Conservation (phyloP, 2,329 filamentous ascomycete species). For the Apiospora pterosperma region DNA sequence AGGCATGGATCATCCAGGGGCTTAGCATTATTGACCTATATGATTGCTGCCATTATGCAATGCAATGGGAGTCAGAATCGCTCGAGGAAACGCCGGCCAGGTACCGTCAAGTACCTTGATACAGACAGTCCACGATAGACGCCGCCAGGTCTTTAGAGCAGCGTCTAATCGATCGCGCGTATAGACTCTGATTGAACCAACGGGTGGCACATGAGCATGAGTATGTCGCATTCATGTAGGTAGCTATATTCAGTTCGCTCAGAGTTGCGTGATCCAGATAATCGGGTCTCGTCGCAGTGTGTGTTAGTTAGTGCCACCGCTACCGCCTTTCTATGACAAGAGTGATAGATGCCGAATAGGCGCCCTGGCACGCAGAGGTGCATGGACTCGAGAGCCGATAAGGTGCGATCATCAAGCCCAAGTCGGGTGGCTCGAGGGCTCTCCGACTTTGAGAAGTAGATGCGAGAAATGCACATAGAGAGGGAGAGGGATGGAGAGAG, state of each 20-base stretch:
- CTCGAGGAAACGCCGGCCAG: neutral
- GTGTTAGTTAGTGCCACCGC: neutral
- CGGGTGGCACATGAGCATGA: neutral
- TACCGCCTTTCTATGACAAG: neutral
- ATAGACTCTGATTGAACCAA: constrained; percentile 1
- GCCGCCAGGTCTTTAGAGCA: neutral
- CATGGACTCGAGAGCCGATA: neutral
- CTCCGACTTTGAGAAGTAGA: neutral
- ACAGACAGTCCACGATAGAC: neutral
- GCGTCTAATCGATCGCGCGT: constrained; percentile 1
- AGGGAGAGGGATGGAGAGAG: too few species aligned
- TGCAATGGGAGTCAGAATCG: neutral
- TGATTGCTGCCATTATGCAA: neutral
- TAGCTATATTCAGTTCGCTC: neutral
- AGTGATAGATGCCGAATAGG: neutral
- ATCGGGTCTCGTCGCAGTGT: neutral
- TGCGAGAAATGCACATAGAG: neutral
- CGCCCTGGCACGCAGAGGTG: neutral
- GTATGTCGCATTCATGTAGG: neutral
- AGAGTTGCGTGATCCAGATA: neutral
- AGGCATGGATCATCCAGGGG: neutral
- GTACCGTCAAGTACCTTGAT: neutral
- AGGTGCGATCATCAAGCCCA: neutral
- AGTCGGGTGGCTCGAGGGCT: neutral
- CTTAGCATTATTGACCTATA: neutral